Evolutionary conservation across 257 asterid species (phyloP).

Genomic region (Capsicum baccatum): DNA sequence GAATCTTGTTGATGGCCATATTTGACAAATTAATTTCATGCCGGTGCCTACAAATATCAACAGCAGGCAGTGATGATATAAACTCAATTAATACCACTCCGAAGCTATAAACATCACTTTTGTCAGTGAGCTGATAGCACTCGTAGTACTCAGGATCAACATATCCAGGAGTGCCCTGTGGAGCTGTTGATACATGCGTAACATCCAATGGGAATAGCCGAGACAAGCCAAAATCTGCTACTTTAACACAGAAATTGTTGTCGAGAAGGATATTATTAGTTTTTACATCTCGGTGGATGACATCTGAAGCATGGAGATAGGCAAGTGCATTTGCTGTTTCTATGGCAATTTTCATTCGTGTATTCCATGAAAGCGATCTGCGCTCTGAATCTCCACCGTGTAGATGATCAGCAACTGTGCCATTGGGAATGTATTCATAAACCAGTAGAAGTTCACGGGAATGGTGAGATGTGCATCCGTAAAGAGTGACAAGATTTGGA

Average conservation of each 20-base stretch:
- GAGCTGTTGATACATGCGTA: slow-evolving; percentile 83
- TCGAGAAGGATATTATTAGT: slow-evolving; percentile 76
- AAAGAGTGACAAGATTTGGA: slow-evolving; percentile 61
- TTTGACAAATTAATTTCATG: slow-evolving; percentile 70
- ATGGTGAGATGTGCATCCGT: slow-evolving; percentile 76
- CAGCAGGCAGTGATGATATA: slow-evolving; percentile 75
- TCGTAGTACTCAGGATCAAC: slow-evolving; percentile 87
- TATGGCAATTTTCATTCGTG: slow-evolving; percentile 66
- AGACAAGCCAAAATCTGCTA: slow-evolving; percentile 85
- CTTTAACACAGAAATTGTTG: slow-evolving; percentile 70
- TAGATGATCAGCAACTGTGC: slow-evolving; percentile 80
- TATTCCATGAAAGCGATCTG: slow-evolving; percentile 59
- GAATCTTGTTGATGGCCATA: slow-evolving; percentile 79
- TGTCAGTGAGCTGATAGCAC: slow-evolving; percentile 76
- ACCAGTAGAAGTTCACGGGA: slow-evolving; percentile 69
- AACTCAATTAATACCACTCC: slow-evolving; percentile 82
- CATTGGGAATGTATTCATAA: slow-evolving; percentile 71
- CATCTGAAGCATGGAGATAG: slow-evolving; percentile 68
- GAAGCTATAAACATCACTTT: slow-evolving; percentile 79
- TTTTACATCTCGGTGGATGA: slow-evolving; percentile 82
- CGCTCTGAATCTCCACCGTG: slow-evolving; percentile 60
- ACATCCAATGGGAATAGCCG: slow-evolving; percentile 63
- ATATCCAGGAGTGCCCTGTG: slow-evolving; percentile 92
- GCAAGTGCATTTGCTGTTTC: slow-evolving; percentile 80
- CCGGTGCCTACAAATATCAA: slow-evolving; percentile 68